A percentile compares a stretch with the other conserved stretches of the same genome.
phyloP scores from a whole-genome alignment of 2,329 filamentous ascomycete genomes.

The Colletotrichum chrysophilum region DNA sequence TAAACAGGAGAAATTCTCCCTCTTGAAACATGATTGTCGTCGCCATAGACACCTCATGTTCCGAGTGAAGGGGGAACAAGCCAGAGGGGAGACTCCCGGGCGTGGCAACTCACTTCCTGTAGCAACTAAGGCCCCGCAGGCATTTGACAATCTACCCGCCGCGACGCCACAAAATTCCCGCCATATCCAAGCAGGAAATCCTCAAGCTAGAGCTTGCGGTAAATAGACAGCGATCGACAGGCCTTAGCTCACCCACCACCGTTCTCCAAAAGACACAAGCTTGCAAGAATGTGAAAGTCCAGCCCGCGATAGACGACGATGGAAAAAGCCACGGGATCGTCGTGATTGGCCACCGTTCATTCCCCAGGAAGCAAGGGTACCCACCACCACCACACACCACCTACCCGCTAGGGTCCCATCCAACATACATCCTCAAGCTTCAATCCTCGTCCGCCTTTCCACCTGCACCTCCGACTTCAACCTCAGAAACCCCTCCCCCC shows the following conservation, averaged over 20 bases:
- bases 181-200: background rate
- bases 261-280: background rate
- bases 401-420: background rate
- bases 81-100: background rate
- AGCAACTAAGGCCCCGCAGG: background rate
- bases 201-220: background rate
- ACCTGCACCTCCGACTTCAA: background rate
- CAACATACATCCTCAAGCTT: background rate
- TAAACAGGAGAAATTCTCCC: background rate
- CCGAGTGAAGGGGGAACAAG: background rate
- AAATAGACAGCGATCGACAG: background rate
- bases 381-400: background rate
- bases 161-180: slow-evolving; percentile 12
- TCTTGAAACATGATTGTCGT: background rate
- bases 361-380: background rate
- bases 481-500: background rate
- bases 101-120: background rate
- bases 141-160: slow-evolving; percentile 15
- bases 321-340: background rate
- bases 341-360: slow-evolving; percentile 5
- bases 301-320: slow-evolving; percentile 9
- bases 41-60: background rate
- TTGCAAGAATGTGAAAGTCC: background rate
- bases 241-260: background rate
- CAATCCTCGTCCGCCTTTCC: background rate